These are phyloP conservation scores for Cryptosporidium muris DNA, from an alignment of 169 alveolate species.

Conservation along the genomic window DNA sequence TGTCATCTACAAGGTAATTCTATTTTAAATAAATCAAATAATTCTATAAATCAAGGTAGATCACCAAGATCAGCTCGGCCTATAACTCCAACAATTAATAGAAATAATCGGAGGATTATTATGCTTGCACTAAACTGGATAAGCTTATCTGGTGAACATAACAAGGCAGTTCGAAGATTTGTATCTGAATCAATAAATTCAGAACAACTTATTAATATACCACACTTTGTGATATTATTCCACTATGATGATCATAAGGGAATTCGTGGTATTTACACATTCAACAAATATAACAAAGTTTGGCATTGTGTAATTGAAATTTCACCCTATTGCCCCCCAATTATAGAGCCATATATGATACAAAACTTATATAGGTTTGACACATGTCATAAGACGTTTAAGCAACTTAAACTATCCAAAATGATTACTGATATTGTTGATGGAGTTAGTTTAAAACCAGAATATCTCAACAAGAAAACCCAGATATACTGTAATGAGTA, in stretches of 20 bases:
- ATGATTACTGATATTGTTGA: constrained; percentile 61
- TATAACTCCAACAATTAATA: background rate
- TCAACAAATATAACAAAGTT: constrained; percentile 9
- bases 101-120: constrained; percentile 46
- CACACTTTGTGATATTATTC: constrained; percentile 48
- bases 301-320: constrained; percentile 67
- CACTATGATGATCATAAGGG: constrained; percentile 70
- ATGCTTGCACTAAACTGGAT: constrained; percentile 60
- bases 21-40: background rate
- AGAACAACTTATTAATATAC: constrained; percentile 17
- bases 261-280: constrained; percentile 47
- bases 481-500: background rate
- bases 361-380: constrained; percentile 62
- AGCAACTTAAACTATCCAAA: constrained; percentile 16
- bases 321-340: constrained; percentile 36
- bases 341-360: constrained; percentile 33
- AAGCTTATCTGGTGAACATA: constrained; percentile 67
- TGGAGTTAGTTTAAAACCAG: constrained; percentile 48
- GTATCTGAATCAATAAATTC: constrained; percentile 58
- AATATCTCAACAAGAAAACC: constrained; percentile 8
- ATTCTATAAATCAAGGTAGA: background rate
- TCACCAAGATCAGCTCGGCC: too few species aligned
- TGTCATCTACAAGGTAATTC: background rate
- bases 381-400: constrained; percentile 53
- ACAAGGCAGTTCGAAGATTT: constrained; percentile 32